Conservation (phyloP, 129 eudicot species). For the Pittosporum tobira region DNA sequence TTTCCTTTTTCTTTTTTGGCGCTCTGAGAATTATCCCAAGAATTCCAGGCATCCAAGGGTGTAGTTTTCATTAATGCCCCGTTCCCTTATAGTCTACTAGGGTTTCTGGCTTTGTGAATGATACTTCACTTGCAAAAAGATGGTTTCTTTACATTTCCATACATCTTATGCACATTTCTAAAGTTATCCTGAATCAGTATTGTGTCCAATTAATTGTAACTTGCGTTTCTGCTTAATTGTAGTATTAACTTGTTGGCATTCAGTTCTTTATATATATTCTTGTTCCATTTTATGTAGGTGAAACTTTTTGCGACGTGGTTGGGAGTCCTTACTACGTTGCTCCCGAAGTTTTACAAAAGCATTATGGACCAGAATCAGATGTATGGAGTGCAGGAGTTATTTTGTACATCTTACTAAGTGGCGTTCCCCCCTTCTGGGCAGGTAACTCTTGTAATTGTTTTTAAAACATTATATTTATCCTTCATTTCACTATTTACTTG, state of each 20-base stretch:
- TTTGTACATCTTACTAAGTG: conserved; percentile 72
- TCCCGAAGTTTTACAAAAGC: conserved; percentile 83
- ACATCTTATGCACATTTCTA: too few relatives aligned
- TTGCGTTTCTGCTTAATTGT: background rate
- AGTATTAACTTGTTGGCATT: background rate
- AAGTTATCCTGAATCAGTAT: background rate
- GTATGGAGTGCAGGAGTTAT: conserved; percentile 98
- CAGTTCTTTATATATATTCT: conserved; percentile 3
- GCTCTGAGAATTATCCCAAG: background rate
- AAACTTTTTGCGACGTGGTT: conserved; percentile 70
- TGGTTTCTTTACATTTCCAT: too few relatives aligned
- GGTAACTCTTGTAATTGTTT: conserved; percentile 32
- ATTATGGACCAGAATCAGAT: conserved; percentile 91
- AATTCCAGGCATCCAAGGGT: background rate
- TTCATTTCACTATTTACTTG: background rate
- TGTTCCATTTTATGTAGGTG: conserved; percentile 35
- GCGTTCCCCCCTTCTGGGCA: conserved; percentile 98
- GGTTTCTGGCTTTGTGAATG: background rate
- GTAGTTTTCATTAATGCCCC: background rate
- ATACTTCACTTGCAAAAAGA: background rate
- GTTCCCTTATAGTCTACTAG: background rate
- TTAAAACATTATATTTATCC: background rate
- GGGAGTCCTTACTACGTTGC: conserved; percentile 98
- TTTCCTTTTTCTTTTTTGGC: background rate
- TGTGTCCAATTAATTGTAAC: background rate